These are phyloP conservation scores for Solanum chaucha DNA, from an alignment of 257 asterid genomes.

Conservation along the genomic window DNA sequence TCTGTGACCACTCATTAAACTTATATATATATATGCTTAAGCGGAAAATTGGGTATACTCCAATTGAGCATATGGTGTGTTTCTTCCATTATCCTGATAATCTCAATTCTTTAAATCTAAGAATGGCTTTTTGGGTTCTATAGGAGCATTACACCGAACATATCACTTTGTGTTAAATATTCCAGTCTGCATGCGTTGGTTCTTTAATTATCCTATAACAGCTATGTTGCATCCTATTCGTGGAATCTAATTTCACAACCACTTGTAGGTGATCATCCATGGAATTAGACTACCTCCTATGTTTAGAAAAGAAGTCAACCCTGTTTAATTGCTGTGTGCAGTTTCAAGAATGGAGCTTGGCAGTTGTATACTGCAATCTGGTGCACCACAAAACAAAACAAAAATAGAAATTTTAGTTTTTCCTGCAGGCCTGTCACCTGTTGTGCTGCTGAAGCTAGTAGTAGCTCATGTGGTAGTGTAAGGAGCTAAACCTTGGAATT, in stretches of 20 bases:
- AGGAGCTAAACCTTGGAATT: background rate
- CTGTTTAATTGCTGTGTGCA: background rate
- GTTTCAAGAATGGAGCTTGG: background rate
- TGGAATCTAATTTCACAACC: background rate
- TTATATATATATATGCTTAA: background rate
- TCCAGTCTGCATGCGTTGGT: background rate
- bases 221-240: background rate
- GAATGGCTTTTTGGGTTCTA: background rate
- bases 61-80: background rate
- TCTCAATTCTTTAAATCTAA: background rate
- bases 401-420: background rate
- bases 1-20: background rate
- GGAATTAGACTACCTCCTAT: background rate
- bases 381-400: background rate
- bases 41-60: background rate
- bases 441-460: background rate
- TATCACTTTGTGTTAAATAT: background rate
- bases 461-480: background rate
- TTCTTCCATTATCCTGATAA: background rate
- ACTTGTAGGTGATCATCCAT: background rate
- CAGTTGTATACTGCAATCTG: background rate
- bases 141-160: background rate
- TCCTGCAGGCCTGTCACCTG: background rate
- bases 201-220: background rate
- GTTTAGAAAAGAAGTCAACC: background rate